Percentiles rank a stretch among this genome's conserved stretches.
phyloP scores from a whole-genome alignment of 192 early-diverging fungal species.

The Radiomyces spectabilis region DNA sequence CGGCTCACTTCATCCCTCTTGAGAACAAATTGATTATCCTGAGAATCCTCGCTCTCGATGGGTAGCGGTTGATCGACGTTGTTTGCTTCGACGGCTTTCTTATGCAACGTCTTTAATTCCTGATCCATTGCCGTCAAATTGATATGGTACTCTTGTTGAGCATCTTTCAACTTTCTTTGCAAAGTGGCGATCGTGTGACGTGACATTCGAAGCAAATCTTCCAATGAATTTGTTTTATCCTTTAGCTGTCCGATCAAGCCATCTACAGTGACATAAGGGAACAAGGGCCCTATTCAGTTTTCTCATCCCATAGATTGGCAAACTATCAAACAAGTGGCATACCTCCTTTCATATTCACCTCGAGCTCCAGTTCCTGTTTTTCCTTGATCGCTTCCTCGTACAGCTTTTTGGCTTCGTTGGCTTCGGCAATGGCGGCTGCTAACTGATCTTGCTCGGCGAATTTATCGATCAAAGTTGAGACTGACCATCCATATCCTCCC shows the following conservation, averaged over 20 bases:
- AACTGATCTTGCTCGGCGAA: constrained; percentile 75
- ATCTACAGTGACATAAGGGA: constrained; percentile 8
- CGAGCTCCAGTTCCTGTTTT: constrained; percentile 66
- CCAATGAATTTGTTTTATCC: constrained; percentile 37
- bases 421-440: constrained; percentile 55
- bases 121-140: constrained; percentile 62
- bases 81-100: constrained; percentile 49
- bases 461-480: constrained; percentile 61
- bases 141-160: constrained; percentile 57
- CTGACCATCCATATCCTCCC: constrained; percentile 55
- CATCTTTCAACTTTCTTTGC: constrained; percentile 62
- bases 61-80: constrained; percentile 36
- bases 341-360: constrained; percentile 59
- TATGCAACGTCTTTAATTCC: constrained; percentile 58
- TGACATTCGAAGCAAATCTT: constrained; percentile 62
- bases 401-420: constrained; percentile 53
- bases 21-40: constrained; percentile 4
- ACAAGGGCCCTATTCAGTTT: neutral
- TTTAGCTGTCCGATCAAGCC: constrained; percentile 47
- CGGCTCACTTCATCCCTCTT: constrained; percentile 19
- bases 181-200: constrained; percentile 67
- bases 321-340: no score
- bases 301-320: neutral
- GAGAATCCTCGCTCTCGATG: neutral
- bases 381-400: constrained; percentile 57